These are phyloP conservation scores for Tetrapisispora pingtungensis DNA, from an alignment of 805 yeast genomes.

Conservation along the genomic window DNA sequence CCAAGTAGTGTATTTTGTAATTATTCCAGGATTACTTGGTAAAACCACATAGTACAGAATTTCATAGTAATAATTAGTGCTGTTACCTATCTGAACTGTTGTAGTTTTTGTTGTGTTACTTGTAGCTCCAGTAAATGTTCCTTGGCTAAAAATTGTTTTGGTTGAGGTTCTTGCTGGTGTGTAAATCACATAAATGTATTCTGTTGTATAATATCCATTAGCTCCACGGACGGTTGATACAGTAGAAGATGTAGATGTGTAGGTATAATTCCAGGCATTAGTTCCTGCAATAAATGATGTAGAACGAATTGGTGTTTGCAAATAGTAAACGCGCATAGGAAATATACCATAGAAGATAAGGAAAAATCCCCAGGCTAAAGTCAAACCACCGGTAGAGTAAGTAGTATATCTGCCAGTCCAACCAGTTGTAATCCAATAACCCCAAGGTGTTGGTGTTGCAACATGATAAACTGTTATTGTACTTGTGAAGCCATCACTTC, in stretches of 20 bases:
- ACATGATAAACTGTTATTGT: background rate
- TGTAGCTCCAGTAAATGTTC: background rate
- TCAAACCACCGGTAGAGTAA: background rate
- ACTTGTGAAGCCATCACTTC: too few relatives aligned
- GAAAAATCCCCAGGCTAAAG: background rate
- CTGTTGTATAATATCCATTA: background rate
- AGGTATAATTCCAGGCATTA: background rate
- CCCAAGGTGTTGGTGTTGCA: conserved; percentile 2
- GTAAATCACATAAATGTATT: background rate
- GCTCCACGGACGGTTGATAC: background rate
- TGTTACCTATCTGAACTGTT: background rate
- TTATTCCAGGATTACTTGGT: background rate
- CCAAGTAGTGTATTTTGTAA: background rate
- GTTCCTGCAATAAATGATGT: too few relatives aligned
- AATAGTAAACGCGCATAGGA: too few relatives aligned
- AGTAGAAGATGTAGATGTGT: background rate
- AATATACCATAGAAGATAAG: too few relatives aligned
- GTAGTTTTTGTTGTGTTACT: background rate
- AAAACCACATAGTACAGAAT: background rate
- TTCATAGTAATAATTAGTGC: background rate
- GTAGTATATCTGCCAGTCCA: conserved; percentile 1
- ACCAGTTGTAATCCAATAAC: background rate
- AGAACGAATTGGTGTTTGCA: too few relatives aligned
- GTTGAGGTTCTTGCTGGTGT: background rate
- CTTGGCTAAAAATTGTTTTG: background rate